These are phyloP conservation scores for Cladosporium cucumerinum DNA, from an alignment of 2,329 filamentous ascomycete genomes.

Conservation along the genomic window DNA sequence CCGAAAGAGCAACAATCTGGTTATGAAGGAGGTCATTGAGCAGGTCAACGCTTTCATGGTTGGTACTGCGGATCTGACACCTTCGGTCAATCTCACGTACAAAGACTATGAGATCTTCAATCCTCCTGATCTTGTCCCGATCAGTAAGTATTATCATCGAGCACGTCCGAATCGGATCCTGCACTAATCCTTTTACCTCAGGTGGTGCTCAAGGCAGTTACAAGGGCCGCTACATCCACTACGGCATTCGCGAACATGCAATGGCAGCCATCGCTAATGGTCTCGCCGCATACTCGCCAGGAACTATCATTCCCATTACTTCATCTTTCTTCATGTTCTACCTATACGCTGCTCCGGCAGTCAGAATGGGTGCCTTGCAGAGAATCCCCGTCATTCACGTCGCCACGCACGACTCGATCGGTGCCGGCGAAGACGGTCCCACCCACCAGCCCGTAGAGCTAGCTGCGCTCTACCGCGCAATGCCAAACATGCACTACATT, in stretches of 20 bases:
- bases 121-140: conserved; percentile 29
- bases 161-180: not conserved
- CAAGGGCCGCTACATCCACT: conserved; percentile 52
- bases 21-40: conserved; percentile 38
- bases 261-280: conserved; percentile 54
- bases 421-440: conserved; percentile 37
- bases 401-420: conserved; percentile 40
- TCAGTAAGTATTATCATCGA: not conserved
- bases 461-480: conserved; percentile 36
- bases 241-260: conserved; percentile 59
- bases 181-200: not conserved
- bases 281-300: conserved; percentile 37
- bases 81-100: conserved; percentile 38
- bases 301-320: conserved; percentile 38
- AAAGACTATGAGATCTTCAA: conserved; percentile 52
- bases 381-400: conserved; percentile 38
- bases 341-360: conserved; percentile 37
- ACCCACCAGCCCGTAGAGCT: conserved; percentile 40
- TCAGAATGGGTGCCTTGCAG: conserved; percentile 39
- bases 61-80: conserved; percentile 38
- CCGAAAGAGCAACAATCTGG: conserved; percentile 48
- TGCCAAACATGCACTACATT: conserved; percentile 40
- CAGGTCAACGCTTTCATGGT: conserved; percentile 36
- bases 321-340: conserved; percentile 40
- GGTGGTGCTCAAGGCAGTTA: conserved; percentile 56